Percentiles rank a stretch among this genome's conserved stretches.
phyloP scores from a whole-genome alignment of 805 yeast species.

The Nakazawaea ambrosiae region DNA sequence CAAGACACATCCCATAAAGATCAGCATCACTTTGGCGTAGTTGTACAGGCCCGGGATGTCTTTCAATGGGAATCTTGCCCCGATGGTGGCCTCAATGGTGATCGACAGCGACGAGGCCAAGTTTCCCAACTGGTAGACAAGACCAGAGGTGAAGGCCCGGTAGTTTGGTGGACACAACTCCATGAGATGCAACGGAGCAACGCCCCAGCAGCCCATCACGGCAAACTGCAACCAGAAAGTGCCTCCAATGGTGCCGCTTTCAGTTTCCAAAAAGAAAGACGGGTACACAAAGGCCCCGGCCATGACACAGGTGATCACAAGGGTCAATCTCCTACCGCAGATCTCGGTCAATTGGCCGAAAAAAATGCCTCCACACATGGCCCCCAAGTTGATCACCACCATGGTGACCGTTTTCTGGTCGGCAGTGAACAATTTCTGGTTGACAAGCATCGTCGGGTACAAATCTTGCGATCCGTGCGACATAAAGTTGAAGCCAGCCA shows the following conservation, averaged over 20 bases:
- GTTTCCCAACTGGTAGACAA: constrained; percentile 67
- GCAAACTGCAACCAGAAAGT: constrained; percentile 58
- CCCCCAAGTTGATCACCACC: constrained; percentile 61
- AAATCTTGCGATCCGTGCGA: constrained; percentile 74
- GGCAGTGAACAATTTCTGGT: constrained; percentile 39
- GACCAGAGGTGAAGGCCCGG: constrained; percentile 54
- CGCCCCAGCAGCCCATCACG: constrained; percentile 74
- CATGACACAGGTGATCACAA: constrained; percentile 39
- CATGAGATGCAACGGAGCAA: constrained; percentile 56
- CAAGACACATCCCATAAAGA: constrained; percentile 61
- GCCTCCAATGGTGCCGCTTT: constrained; percentile 42
- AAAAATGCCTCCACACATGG: constrained; percentile 55
- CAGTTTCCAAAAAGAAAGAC: constrained; percentile 39
- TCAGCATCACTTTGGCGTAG: constrained; percentile 68
- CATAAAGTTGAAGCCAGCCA: constrained; percentile 67
- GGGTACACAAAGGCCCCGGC: constrained; percentile 63
- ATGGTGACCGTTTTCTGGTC: constrained; percentile 53
- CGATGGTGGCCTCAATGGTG: constrained; percentile 61
- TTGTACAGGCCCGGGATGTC: constrained; percentile 29
- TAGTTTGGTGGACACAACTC: constrained; percentile 62
- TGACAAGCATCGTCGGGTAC: constrained; percentile 54
- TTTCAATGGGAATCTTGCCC: constrained; percentile 49
- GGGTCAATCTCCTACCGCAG: constrained; percentile 54
- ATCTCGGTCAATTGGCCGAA: constrained; percentile 52
- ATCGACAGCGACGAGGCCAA: constrained; percentile 65